Evolutionary conservation across 805 yeast genomes (phyloP).

Genomic region (Yamadazyma scolyti): DNA sequence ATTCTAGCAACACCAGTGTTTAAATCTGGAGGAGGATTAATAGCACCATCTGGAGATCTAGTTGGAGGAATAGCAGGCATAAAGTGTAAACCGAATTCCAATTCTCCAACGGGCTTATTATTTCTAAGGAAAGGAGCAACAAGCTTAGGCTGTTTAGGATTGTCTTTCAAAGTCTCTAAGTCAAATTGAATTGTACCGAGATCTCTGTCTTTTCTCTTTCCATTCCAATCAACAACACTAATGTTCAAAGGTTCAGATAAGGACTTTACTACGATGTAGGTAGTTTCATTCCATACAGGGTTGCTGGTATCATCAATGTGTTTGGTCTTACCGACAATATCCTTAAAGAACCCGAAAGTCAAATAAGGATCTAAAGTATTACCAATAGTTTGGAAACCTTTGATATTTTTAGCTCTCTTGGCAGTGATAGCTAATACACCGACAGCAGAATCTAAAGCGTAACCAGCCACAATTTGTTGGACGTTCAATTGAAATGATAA

Average conservation of each 20-base stretch:
- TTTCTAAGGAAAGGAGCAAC: conserved; percentile 67
- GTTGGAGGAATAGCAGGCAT: conserved; percentile 68
- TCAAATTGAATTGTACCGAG: conserved; percentile 77
- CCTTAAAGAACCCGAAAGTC: conserved; percentile 58
- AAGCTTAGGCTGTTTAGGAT: conserved; percentile 46
- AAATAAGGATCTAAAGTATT: conserved; percentile 90
- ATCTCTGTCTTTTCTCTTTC: conserved; percentile 70
- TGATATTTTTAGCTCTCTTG: conserved; percentile 63
- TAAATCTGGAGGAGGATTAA: conserved; percentile 80
- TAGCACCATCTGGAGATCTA: conserved; percentile 73
- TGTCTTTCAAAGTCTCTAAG: conserved; percentile 59
- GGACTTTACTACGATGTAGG: conserved; percentile 65
- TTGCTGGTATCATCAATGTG: conserved; percentile 60
- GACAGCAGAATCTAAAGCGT: conserved; percentile 71
- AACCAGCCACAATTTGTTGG: conserved; percentile 85
- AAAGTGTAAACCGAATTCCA: conserved; percentile 66
- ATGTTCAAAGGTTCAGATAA: conserved; percentile 81
- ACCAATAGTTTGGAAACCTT: conserved; percentile 65
- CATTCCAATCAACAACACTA: conserved; percentile 73
- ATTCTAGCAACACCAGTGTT: conserved; percentile 88
- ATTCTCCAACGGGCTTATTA: conserved; percentile 76
- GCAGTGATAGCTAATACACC: conserved; percentile 78
- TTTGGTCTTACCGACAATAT: conserved; percentile 64
- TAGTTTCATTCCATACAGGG: conserved; percentile 84
- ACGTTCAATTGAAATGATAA: conserved; percentile 90